A percentile compares a stretch with the other conserved stretches of the same genome.
Evolutionary conservation across 75 land plant species (phyloP).

Genomic region (Selaginella moellendorffii): DNA sequence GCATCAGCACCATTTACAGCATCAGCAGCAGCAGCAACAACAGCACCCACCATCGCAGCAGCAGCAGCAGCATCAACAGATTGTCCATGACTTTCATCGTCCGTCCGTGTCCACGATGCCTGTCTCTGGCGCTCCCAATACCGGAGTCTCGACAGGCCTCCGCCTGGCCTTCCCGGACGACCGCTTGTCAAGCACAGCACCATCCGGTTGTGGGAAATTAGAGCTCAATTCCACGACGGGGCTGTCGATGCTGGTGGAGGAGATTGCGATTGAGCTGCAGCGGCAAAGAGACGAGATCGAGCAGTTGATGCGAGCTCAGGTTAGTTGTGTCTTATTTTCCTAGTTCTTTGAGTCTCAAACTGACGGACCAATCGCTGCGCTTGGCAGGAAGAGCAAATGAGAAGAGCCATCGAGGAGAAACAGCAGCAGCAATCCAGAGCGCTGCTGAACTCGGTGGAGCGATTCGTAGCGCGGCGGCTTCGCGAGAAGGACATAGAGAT

Average conservation of each 20-base stretch:
- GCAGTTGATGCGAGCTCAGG: constrained; percentile 47
- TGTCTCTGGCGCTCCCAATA: neutral
- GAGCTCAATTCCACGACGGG: constrained; percentile 1
- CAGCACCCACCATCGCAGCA: no score
- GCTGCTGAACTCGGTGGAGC: constrained; percentile 27
- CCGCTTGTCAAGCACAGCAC: constrained; percentile 34
- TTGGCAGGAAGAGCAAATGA: constrained; percentile 30
- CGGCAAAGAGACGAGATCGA: constrained; percentile 56
- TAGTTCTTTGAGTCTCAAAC: no score
- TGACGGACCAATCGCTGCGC: no score
- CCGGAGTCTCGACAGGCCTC: constrained; percentile 50
- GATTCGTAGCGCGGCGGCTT: constrained; percentile 15
- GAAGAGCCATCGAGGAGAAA: constrained; percentile 33
- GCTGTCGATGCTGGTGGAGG: constrained; percentile 28
- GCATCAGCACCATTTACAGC: no score
- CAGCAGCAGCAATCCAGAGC: constrained; percentile 29
- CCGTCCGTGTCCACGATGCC: no score
- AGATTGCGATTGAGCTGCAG: constrained; percentile 35
- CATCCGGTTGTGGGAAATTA: constrained; percentile 24
- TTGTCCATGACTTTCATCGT: neutral
- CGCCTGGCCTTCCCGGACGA: constrained; percentile 50
- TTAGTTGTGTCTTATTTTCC: constrained; percentile 5
- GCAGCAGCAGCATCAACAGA: no score
- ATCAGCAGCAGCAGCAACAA: no score
- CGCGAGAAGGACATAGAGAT: constrained; percentile 39